Evolutionary conservation across 2,329 filamentous ascomycete genomes (phyloP), one percentile per base, ranked within the genome.

Genomic region (Diplocarpon mali): DNA sequence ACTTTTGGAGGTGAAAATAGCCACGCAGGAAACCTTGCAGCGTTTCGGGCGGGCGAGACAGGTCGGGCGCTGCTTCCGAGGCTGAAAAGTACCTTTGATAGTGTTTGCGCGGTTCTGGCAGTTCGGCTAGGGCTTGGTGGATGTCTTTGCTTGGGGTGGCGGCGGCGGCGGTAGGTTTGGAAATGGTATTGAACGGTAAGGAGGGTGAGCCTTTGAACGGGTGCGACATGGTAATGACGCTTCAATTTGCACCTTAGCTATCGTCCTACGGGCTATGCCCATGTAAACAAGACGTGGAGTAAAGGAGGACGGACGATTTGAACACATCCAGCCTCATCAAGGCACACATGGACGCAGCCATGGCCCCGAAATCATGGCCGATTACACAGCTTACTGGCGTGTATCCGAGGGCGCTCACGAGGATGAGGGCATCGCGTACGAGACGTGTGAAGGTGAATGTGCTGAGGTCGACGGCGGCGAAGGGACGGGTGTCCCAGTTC

Each of bases 11-110:
- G 55, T 83, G 72, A 51, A 83, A 76, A 56, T 84, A 85, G 2
- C 80, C 78, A 9, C 78, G 69, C 1, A 84, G 64, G 49, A 83
- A 84, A 1, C 61, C 60, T n/a, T 71, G 66, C 11, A 84, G 64
- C 2, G 75, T 73, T 46, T 75, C 69, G 0, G 63, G 54, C 0
- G 71, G 68, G 16, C 63, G 57, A 24, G 20, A 24, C 71, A 72
- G 74, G 28, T 75, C 66, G 2, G 48, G 29, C 0, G 66, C 67
- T 1, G 75, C 75, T 1, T 57, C 47, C 0, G 66, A 40, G 2
- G 68, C 70, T 2, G 73, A 72, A 53, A 78, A 79, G 60, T 78
- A 83, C 72, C 72, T 80, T 60, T 81, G 80, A 66, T 84, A 85
- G 58, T 83, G 79, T 58, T 83, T 83, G 8, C 75, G 58, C 0